Percentiles rank a stretch among this genome's conserved stretches.
phyloP scores from a whole-genome alignment of 2,329 filamentous ascomycete species.

The Ceratocystis albifundus region DNA sequence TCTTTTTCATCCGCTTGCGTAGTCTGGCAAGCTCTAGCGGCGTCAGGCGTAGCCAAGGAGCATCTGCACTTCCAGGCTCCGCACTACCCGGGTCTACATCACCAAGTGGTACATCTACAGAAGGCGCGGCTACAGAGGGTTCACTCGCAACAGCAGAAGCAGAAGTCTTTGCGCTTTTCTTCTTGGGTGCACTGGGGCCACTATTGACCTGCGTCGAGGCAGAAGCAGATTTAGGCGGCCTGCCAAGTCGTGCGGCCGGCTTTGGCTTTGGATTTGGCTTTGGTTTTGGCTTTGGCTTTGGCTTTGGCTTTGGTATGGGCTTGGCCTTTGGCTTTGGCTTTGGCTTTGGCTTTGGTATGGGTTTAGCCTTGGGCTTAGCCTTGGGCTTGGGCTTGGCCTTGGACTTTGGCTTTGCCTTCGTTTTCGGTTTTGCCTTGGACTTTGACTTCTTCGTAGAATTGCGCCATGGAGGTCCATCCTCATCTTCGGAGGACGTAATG shows the following conservation, averaged over 20 bases:
- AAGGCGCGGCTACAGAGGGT: constrained; percentile 32
- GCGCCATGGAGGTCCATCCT: constrained; percentile 34
- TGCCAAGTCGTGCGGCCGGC: constrained; percentile 21
- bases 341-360: too few species aligned
- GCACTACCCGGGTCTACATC: constrained; percentile 39
- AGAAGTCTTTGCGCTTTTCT: not conserved
- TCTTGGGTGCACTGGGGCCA: constrained; percentile 26
- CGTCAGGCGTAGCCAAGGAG: constrained; percentile 55
- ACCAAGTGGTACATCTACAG: constrained; percentile 39
- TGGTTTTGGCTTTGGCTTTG: too few species aligned
- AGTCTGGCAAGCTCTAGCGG: constrained; percentile 55
- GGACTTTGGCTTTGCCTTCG: too few species aligned
- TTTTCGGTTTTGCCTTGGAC: too few species aligned
- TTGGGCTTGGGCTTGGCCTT: too few species aligned
- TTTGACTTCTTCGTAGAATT: constrained; percentile 26
- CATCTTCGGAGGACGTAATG: constrained; percentile 32
- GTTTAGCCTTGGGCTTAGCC: too few species aligned
- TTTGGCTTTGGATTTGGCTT: constrained; percentile 14
- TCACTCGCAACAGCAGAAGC: not conserved
- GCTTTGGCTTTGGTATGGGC: too few species aligned
- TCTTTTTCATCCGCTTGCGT: constrained; percentile 84
- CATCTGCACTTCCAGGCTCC: constrained; percentile 45
- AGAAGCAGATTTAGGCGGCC: constrained; percentile 26
- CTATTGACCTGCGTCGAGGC: not conserved
- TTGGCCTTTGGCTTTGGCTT: too few species aligned